phyloP scores from a whole-genome alignment of 495 filamentous ascomycete species.

The Penicillium canescens region DNA sequence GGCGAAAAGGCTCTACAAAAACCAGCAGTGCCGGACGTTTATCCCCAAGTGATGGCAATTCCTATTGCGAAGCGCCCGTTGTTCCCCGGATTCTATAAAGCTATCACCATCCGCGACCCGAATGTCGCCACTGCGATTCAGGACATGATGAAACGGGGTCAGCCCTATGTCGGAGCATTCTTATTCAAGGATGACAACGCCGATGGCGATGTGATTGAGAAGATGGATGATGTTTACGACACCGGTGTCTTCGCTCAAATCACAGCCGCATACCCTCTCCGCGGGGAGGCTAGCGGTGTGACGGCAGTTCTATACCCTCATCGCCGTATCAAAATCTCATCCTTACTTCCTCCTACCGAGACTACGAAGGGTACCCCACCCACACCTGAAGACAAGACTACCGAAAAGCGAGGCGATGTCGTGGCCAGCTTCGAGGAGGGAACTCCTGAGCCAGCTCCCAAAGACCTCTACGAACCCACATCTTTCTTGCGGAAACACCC shows the following conservation, averaged over 20 bases:
- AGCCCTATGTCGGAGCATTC: slow-evolving; percentile 97
- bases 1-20: slow-evolving; percentile 79
- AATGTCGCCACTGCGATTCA: slow-evolving; percentile 87
- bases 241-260: slow-evolving; percentile 97
- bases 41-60: slow-evolving; percentile 97
- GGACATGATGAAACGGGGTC: slow-evolving; percentile 96
- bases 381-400: slow-evolving; percentile 56
- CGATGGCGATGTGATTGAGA: slow-evolving; percentile 88
- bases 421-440: slow-evolving; percentile 96
- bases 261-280: slow-evolving; percentile 88
- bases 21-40: slow-evolving; percentile 86
- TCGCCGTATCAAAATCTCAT: slow-evolving; percentile 86
- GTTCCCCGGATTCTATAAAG: slow-evolving; percentile 98
- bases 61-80: slow-evolving; percentile 94
- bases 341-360: slow-evolving; percentile 67
- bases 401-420: slow-evolving; percentile 84
- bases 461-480: slow-evolving; percentile 76
- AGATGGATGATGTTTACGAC: slow-evolving; percentile 85
- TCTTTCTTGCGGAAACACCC: slow-evolving; percentile 88
- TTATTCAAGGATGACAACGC: slow-evolving; percentile 93
- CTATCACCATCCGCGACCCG: slow-evolving; percentile 89
- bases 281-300: slow-evolving; percentile 73
- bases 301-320: slow-evolving; percentile 96
- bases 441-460: slow-evolving; percentile 41
- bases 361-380: slow-evolving; percentile 37